phyloP scores from a whole-genome alignment of 768 basidiomycete genomes.

The Auricularia cornea region DNA sequence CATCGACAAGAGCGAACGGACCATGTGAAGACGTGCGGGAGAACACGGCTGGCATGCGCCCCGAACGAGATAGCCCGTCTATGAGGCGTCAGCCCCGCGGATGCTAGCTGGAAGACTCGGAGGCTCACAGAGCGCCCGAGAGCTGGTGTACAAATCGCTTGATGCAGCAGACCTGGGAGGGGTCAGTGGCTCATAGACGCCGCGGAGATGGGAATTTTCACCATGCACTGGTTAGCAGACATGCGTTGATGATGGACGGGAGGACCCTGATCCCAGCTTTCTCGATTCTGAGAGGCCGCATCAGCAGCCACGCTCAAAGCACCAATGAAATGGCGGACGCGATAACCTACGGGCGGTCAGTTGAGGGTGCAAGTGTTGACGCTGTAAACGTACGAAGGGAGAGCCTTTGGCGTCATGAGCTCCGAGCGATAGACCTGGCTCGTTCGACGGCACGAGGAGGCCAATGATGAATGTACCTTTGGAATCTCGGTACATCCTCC shows the following conservation, averaged over 20 bases:
- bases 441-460: constrained; percentile 41
- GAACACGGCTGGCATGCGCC: constrained; percentile 32
- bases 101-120: constrained; percentile 7
- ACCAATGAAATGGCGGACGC: constrained; percentile 21
- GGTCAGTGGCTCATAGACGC: no score
- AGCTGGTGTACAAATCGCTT: constrained; percentile 32
- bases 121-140: constrained; percentile 6
- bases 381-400: constrained; percentile 31
- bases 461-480: constrained; percentile 29
- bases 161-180: constrained; percentile 24
- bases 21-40: constrained; percentile 27
- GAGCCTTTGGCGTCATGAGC: constrained; percentile 36
- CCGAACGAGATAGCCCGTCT: constrained; percentile 29
- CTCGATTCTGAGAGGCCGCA: constrained; percentile 20
- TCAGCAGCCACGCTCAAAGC: background rate
- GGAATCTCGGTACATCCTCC: no score
- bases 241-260: constrained; percentile 29
- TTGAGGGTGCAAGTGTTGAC: background rate
- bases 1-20: background rate
- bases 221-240: constrained; percentile 34
- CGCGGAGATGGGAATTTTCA: no score
- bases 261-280: constrained; percentile 51
- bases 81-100: background rate
- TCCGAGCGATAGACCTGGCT: constrained; percentile 34
- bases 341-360: constrained; percentile 26